Evolutionary conservation across 345 rosid genomes (phyloP).

Genomic region (Arabis alpina): DNA sequence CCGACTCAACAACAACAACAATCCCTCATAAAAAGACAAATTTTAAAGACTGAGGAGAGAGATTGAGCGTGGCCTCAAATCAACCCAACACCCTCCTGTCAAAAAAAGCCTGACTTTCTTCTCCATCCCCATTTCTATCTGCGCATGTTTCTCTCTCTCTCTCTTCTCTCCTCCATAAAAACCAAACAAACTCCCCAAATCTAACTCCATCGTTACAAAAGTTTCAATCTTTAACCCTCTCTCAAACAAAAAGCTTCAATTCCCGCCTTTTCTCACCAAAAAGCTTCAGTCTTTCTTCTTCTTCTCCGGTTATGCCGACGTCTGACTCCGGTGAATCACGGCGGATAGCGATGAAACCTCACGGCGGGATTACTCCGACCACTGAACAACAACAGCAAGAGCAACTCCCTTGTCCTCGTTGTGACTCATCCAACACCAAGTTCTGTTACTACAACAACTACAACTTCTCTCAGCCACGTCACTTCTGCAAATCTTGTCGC

Average conservation of each 20-base stretch:
- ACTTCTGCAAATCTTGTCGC: conserved; percentile 95
- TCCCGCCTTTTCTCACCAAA: conserved; percentile 12
- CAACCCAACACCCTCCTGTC: conserved; percentile 44
- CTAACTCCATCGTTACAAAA: no score
- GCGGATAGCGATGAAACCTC: conserved; percentile 44
- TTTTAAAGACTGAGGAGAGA: conserved; percentile 16
- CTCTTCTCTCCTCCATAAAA: conserved; percentile 27
- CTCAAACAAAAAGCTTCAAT: conserved; percentile 1
- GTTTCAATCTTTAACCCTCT: no score
- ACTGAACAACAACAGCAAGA: conserved; percentile 78
- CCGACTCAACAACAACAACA: conserved; percentile 38
- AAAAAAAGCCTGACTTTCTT: conserved; percentile 40
- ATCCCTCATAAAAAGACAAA: conserved; percentile 23
- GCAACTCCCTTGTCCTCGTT: conserved; percentile 92
- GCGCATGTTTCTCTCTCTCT: conserved; percentile 35
- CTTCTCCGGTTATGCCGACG: conserved; percentile 32
- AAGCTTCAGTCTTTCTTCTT: not conserved
- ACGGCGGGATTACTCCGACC: conserved; percentile 41
- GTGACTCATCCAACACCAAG: conserved; percentile 85
- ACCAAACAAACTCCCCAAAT: conserved; percentile 19
- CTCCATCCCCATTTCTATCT: conserved; percentile 41
- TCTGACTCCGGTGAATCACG: conserved; percentile 57
- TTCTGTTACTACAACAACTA: conserved; percentile 99
- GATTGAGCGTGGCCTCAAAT: conserved; percentile 36
- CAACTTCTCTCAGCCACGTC: conserved; percentile 97